A percentile compares a stretch with the other conserved stretches of the same genome.
Conservation (phyloP, 2,329 filamentous ascomycete species). For the Graphiopsis chlorocephala region DNA sequence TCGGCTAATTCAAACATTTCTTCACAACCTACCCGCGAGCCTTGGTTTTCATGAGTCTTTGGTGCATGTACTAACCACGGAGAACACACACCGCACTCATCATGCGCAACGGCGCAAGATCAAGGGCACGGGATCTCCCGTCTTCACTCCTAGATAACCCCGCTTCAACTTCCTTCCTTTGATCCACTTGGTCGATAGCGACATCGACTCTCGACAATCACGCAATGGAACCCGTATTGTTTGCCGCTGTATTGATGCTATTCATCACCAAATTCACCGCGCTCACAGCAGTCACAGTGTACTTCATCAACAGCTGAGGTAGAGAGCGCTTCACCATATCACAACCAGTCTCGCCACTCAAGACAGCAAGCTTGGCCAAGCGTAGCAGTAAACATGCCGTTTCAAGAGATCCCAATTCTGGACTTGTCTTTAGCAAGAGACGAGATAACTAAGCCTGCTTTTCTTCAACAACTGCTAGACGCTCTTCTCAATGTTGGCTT, state of each 20-base stretch:
- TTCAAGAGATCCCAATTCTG: constrained; percentile 73
- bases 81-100: not conserved
- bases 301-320: constrained; percentile 18
- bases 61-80: not conserved
- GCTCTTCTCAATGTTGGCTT: constrained; percentile 86
- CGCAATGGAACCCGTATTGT: constrained; percentile 22
- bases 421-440: constrained; percentile 67
- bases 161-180: constrained; percentile 2
- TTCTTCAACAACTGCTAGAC: constrained; percentile 68
- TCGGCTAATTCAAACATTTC: not conserved
- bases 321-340: too few species aligned
- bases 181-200: not conserved
- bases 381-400: constrained; percentile 38
- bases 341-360: not conserved
- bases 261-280: constrained; percentile 21
- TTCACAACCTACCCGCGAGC: not conserved
- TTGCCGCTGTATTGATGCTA: constrained; percentile 19
- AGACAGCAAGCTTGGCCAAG: not conserved
- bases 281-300: constrained; percentile 18
- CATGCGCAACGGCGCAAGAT: not conserved
- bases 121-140: not conserved
- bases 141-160: not conserved
- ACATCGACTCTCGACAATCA: constrained; percentile 9
- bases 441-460: constrained; percentile 65
- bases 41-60: not conserved